Evolutionary conservation across 257 asterid genomes (phyloP).

Genomic region (Scutellaria barbata): DNA sequence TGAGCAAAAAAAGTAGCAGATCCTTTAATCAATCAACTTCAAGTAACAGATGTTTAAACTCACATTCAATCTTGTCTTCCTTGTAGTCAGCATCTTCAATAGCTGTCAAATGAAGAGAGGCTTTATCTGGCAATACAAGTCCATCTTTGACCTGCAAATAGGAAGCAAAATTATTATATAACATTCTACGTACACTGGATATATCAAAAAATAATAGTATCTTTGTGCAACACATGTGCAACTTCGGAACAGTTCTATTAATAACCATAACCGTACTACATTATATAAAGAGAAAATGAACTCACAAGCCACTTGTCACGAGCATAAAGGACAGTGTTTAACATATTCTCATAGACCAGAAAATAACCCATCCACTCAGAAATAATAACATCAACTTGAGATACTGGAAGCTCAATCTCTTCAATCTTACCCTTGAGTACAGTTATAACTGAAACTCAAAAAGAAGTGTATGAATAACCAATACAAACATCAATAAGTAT

Average conservation of each 20-base stretch:
- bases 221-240: not conserved
- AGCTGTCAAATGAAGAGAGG: slow-evolving; percentile 86
- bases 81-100: slow-evolving; percentile 99
- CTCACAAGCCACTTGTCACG: slow-evolving; percentile 97
- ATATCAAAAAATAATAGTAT: not conserved
- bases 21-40: slow-evolving; percentile 26
- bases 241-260: not conserved
- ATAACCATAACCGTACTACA: not conserved
- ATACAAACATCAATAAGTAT: slow-evolving; percentile 25
- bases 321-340: slow-evolving; percentile 85
- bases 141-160: slow-evolving; percentile 68
- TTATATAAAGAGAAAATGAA: slow-evolving; percentile 7
- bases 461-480: not conserved
- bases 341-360: slow-evolving; percentile 89
- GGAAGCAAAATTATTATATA: slow-evolving; percentile 26
- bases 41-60: slow-evolving; percentile 40
- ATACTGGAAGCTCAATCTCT: slow-evolving; percentile 94
- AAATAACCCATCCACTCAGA: slow-evolving; percentile 99
- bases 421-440: slow-evolving; percentile 95
- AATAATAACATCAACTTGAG: slow-evolving; percentile 87
- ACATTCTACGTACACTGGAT: not conserved
- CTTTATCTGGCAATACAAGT: slow-evolving; percentile 85
- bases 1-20: not conserved
- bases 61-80: slow-evolving; percentile 95
- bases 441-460: slow-evolving; percentile 65